Evolutionary conservation across 768 basidiomycete genomes (phyloP).

Genomic region (Scleroderma bovista): DNA sequence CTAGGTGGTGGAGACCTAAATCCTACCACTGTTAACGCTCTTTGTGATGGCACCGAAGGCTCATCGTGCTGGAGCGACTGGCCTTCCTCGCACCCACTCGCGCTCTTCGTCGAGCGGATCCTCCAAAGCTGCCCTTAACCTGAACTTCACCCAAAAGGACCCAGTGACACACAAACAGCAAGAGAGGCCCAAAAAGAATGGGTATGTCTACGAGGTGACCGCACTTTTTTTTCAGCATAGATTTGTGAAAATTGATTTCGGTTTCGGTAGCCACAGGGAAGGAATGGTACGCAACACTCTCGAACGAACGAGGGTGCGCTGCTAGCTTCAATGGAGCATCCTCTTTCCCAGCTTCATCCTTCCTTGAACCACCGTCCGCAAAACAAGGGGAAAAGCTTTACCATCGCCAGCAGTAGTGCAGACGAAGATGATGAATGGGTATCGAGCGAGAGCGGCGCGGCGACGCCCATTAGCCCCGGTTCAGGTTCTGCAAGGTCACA

Average conservation of each 20-base stretch:
- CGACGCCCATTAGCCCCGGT: conserved; percentile 50
- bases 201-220: conserved; percentile 39
- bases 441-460: conserved; percentile 72
- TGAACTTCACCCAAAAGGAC: conserved; percentile 70
- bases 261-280: conserved; percentile 8
- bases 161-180: conserved; percentile 33
- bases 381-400: conserved; percentile 46
- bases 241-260: not conserved
- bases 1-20: conserved; percentile 27
- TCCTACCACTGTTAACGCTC: conserved; percentile 11
- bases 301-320: conserved; percentile 25
- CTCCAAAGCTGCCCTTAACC: conserved; percentile 51
- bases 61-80: conserved; percentile 41
- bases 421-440: conserved; percentile 69
- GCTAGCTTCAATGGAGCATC: conserved; percentile 24
- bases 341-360: conserved; percentile 27
- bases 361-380: conserved; percentile 25
- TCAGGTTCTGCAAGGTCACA: conserved; percentile 35
- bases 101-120: conserved; percentile 52
- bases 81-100: conserved; percentile 54
- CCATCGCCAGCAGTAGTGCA: conserved; percentile 45
- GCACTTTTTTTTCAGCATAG: conserved; percentile 12
- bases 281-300: conserved; percentile 21
- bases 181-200: conserved; percentile 52
- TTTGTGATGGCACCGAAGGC: conserved; percentile 45